These are phyloP conservation scores for Peterozyma xylosa DNA, from an alignment of 805 yeast genomes.

Conservation along the genomic window DNA sequence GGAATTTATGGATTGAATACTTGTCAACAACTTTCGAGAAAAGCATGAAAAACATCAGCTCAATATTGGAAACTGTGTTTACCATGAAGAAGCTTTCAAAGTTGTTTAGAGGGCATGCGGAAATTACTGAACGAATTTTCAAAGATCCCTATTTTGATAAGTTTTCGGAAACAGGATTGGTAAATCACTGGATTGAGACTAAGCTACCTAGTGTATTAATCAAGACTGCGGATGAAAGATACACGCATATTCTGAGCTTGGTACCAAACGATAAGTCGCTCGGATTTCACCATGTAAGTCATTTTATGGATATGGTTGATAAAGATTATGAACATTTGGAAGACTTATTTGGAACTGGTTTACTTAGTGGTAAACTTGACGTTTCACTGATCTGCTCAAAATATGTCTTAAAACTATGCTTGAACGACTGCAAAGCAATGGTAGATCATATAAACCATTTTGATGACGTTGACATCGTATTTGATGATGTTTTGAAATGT, in stretches of 20 bases:
- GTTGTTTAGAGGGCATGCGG: background rate
- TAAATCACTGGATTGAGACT: background rate
- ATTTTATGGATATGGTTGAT: too few relatives aligned
- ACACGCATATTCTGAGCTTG: background rate
- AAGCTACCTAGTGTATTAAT: background rate
- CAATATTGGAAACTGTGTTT: background rate
- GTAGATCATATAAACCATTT: too few relatives aligned
- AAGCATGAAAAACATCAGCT: background rate
- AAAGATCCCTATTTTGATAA: background rate
- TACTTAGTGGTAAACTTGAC: constrained; percentile 19
- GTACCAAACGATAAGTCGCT: background rate
- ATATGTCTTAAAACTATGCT: too few relatives aligned
- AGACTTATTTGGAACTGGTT: constrained; percentile 31
- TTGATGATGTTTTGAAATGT: too few relatives aligned
- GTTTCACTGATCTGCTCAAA: too few relatives aligned
- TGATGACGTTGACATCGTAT: too few relatives aligned
- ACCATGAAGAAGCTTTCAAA: background rate
- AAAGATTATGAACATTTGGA: too few relatives aligned
- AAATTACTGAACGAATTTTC: background rate
- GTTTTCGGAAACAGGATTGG: background rate
- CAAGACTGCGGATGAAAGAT: background rate
- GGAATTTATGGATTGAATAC: background rate
- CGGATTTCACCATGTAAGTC: background rate
- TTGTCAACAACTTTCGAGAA: background rate
- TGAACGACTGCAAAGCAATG: too few relatives aligned